Conservation (phyloP, 192 early-diverging fungal genomes). For the Neocallimastix lanati region DNA sequence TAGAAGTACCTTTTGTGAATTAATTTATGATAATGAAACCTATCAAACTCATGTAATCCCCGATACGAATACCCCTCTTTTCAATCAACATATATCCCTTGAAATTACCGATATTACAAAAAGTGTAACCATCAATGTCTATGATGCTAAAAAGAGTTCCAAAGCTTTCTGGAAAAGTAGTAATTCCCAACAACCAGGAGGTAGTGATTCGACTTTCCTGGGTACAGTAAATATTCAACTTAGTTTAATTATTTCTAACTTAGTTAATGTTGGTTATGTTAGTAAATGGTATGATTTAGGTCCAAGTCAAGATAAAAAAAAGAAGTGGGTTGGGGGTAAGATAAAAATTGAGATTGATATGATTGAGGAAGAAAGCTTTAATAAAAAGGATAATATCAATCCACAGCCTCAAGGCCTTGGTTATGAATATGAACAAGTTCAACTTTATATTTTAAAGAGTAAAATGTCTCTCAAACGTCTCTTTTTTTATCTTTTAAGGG, state of each 20-base stretch:
- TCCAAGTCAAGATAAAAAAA: conserved; percentile 15
- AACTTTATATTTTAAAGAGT: neutral
- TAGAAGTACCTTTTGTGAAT: neutral
- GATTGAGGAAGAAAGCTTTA: neutral
- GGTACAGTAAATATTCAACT: neutral
- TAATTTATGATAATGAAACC: neutral
- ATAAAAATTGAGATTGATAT: conserved; percentile 20
- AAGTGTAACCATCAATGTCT: neutral
- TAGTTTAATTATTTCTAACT: neutral
- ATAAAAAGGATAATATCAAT: neutral
- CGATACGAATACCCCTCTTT: neutral
- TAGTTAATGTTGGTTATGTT: conserved; percentile 10
- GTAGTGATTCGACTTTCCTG: neutral
- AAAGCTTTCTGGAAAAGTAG: neutral
- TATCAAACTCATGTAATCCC: neutral
- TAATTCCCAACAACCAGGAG: neutral
- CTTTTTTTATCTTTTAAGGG: conserved; percentile 19
- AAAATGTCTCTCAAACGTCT: neutral
- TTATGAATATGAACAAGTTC: neutral
- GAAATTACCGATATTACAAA: neutral
- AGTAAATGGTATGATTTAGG: conserved; percentile 14
- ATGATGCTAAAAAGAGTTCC: neutral
- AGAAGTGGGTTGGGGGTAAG: conserved; percentile 35
- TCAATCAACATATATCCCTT: neutral
- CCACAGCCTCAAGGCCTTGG: neutral